Percentiles rank a stretch among this genome's conserved stretches.
Evolutionary conservation across 306 rosid species (phyloP).

Genomic region (Betula pendula): DNA sequence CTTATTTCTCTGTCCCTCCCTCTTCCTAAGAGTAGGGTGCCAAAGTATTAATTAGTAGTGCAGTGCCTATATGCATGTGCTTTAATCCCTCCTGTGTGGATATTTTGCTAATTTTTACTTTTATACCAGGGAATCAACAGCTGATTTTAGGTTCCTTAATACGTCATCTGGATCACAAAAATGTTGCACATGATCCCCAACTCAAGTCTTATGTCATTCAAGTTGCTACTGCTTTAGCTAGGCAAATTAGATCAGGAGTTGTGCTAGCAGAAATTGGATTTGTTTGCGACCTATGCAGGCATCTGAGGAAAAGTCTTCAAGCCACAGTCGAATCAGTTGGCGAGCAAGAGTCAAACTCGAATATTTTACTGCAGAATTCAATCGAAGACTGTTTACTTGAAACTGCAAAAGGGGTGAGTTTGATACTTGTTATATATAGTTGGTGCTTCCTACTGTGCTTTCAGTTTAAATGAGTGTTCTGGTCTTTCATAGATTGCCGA

Average conservation of each 20-base stretch:
- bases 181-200: slow-evolving; percentile 65
- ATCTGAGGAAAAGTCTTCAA: slow-evolving; percentile 90
- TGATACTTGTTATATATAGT: slow-evolving; percentile 1
- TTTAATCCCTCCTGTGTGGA: neutral
- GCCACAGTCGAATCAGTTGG: slow-evolving; percentile 70
- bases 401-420: slow-evolving; percentile 76
- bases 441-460: slow-evolving; percentile 25
- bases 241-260: slow-evolving; percentile 69
- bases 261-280: slow-evolving; percentile 79
- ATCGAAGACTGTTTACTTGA: slow-evolving; percentile 84
- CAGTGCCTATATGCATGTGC: neutral
- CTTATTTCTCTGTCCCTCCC: neutral
- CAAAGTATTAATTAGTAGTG: slow-evolving; percentile 2
- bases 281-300: slow-evolving; percentile 92
- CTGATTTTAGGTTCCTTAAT: slow-evolving; percentile 66
- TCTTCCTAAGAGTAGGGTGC: neutral
- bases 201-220: slow-evolving; percentile 74
- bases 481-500: slow-evolving; percentile 59
- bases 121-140: slow-evolving; percentile 70
- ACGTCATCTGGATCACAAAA: slow-evolving; percentile 98
- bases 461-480: slow-evolving; percentile 19
- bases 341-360: slow-evolving; percentile 73
- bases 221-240: slow-evolving; percentile 72
- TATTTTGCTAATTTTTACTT: slow-evolving; percentile 21
- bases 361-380: slow-evolving; percentile 76